Conservation (phyloP, 2,329 filamentous ascomycete genomes). For the Colletotrichum sp. region DNA sequence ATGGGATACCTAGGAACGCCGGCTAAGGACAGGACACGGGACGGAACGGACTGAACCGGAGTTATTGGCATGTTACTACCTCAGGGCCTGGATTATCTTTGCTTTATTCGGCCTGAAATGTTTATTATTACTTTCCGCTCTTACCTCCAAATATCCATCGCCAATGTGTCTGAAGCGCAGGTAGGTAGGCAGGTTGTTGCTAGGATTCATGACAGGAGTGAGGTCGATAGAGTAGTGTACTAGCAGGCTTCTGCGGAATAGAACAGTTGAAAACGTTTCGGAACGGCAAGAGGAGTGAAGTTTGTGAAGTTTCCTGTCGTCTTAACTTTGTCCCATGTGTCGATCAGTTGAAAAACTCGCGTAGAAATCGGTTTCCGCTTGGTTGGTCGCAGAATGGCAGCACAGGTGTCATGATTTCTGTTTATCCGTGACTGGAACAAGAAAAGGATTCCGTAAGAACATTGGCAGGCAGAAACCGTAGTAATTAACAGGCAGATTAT, state of each 20-base stretch:
- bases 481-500: neutral
- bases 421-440: neutral
- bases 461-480: neutral
- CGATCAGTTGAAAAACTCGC: neutral
- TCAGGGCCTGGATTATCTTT: neutral
- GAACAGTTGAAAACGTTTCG: neutral
- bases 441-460: neutral
- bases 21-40: neutral
- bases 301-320: neutral
- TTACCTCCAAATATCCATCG: neutral
- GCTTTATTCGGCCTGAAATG: neutral
- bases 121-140: neutral
- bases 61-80: conserved; percentile 6
- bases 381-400: neutral
- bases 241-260: conserved; percentile 3
- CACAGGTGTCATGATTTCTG: neutral
- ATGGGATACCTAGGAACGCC: conserved; percentile 10
- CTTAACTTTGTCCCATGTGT: neutral
- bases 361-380: neutral
- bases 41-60: neutral
- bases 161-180: neutral
- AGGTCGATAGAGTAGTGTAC: conserved; percentile 9
- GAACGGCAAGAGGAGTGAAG: neutral
- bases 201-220: neutral
- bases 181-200: neutral